A percentile compares a stretch with the other conserved stretches of the same genome.
These are phyloP conservation scores for Malassezia caprae DNA, from an alignment of 1,284 basidiomycete species.

Conservation along the genomic window DNA sequence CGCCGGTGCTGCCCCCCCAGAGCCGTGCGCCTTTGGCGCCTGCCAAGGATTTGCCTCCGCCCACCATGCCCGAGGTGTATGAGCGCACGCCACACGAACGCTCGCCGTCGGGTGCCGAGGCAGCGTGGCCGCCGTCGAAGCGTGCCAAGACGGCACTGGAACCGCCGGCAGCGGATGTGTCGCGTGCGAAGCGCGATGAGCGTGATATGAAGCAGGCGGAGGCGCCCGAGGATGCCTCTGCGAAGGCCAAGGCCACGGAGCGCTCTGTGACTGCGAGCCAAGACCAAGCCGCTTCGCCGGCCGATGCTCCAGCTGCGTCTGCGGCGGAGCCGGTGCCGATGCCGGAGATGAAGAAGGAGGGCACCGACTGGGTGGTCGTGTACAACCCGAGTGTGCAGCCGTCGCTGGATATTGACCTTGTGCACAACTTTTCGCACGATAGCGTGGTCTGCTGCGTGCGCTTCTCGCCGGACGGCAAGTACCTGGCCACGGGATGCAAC, in stretches of 20 bases:
- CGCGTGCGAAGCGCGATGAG: constrained; percentile 7
- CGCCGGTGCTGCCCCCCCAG: background rate
- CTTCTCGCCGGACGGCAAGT: constrained; percentile 79
- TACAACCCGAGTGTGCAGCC: constrained; percentile 78
- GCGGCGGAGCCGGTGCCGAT: background rate
- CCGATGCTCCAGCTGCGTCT: background rate
- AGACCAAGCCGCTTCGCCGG: background rate
- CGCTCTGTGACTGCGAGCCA: background rate
- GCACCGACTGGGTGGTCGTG: constrained; percentile 85
- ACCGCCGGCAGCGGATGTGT: background rate
- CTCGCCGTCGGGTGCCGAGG: background rate
- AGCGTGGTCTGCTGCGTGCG: constrained; percentile 77
- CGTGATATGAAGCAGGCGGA: constrained; percentile 3
- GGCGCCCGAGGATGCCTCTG: background rate
- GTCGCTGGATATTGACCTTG: constrained; percentile 71
- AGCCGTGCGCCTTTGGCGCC: background rate
- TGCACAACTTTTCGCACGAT: constrained; percentile 84
- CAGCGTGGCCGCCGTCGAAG: constrained; percentile 12
- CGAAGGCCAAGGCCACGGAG: background rate
- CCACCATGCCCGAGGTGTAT: background rate
- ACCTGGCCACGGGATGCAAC: constrained; percentile 81
- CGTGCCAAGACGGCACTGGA: constrained; percentile 1
- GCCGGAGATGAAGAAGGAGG: constrained; percentile 61
- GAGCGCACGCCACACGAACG: background rate
- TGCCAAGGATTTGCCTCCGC: background rate